Base-by-base conservation (phyloP, 1,284 basidiomycete genomes). In the Cryptococcus sp. region DNA sequence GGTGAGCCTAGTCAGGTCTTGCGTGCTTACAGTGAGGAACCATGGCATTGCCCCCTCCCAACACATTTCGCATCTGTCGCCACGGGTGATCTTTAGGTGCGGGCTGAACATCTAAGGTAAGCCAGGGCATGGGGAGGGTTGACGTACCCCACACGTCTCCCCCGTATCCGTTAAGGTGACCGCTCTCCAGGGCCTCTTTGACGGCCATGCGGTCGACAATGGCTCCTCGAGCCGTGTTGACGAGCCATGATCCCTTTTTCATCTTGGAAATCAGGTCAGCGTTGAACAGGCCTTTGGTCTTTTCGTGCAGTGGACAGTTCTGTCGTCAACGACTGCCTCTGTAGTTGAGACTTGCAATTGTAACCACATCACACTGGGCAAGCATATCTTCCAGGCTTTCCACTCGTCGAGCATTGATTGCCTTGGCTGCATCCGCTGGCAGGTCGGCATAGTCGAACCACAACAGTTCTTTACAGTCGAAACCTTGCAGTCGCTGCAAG, bases 151-250 rank as follows among this genome's bases (percentile, higher is more conserved):
- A 83, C 44, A 83, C 81, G 63, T 84, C 82, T 53, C 82, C 83
- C 58, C 82, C 81, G 68, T 84, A 83, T 5, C 80, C 87, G 51
- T 74, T 71, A 51, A 93, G 69, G 43, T 87, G 86, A 16, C 92
- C 92, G 47, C 79, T 82, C 73, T 81, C 79, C 54, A 97, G 73
- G 10, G 91, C 89, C 1, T 74, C 82, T 10, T 83, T 82, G 51
- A 95, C 82, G 40, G 83, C 89, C 55, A 88, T 79, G 57, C 83
- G 83, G 74, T 90, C 84, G 71, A 85, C 88, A 66, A 97, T 92
- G 44, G 92, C 92, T 40, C 92, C 92, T 62, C 90, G 87, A 37
- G 91, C 91, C 26, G 90, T 93, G 80, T 94, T 93, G 68, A 94
- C 83, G 59, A 93, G 80, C 85, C 86, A 92, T n/a, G 86, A 79